Conservation (phyloP, 768 basidiomycete species). For the Pulveroboletus ravenelii region DNA sequence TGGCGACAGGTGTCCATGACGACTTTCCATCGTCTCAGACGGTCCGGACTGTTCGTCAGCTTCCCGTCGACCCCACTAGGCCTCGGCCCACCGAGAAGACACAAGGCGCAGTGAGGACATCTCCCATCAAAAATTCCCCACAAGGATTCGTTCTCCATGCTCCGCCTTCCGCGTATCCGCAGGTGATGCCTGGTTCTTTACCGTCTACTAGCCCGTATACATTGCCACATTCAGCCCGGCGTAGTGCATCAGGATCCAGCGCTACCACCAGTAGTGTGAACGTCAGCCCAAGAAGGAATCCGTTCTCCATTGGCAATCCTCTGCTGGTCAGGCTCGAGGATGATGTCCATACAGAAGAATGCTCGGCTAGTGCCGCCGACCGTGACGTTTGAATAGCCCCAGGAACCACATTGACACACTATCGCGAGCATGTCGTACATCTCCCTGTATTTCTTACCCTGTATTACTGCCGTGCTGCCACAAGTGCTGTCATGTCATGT, state of each 20-base stretch:
- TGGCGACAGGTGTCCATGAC: not conserved
- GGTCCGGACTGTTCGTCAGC: not conserved
- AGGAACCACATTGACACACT: not conserved
- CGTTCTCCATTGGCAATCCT: not conserved
- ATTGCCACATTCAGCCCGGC: not conserved
- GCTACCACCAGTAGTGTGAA: not conserved
- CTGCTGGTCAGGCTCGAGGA: conserved; percentile 2
- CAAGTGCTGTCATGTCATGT: too few relatives aligned
- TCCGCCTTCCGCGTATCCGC: conserved; percentile 23
- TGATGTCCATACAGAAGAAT: not conserved
- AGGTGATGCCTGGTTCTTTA: conserved; percentile 26
- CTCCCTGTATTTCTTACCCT: conserved; percentile 1
- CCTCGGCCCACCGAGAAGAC: not conserved
- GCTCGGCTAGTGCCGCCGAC: not conserved
- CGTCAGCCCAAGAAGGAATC: conserved; percentile 1
- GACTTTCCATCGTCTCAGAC: not conserved
- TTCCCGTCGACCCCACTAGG: not conserved
- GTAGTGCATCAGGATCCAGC: not conserved
- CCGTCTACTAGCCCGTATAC: not conserved
- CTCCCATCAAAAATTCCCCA: not conserved
- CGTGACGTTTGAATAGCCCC: not conserved
- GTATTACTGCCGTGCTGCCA: not conserved
- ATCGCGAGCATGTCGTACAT: not conserved
- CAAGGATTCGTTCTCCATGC: conserved; percentile 17
- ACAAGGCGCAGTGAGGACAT: not conserved